Evolutionary conservation across 257 asterid genomes (phyloP).

Genomic region (Schizonepeta tenuifolia): DNA sequence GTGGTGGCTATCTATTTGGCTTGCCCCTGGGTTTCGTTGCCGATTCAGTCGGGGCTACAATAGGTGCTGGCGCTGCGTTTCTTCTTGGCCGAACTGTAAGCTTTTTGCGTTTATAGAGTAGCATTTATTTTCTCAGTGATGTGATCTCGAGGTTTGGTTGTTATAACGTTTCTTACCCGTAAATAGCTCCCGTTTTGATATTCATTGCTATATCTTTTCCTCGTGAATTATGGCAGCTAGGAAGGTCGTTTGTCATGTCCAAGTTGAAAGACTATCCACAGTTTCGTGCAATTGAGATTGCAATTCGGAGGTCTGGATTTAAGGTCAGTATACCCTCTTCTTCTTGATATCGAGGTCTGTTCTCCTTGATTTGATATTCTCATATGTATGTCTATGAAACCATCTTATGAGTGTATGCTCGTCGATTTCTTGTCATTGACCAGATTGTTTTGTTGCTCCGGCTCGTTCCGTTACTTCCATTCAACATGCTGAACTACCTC

Average conservation of each 20-base stretch:
- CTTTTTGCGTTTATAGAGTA: not conserved
- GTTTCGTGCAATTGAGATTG: conserved; percentile 82
- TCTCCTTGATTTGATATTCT: not conserved
- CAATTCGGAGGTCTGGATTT: conserved; percentile 83
- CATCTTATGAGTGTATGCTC: not conserved
- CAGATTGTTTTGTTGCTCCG: conserved; percentile 91
- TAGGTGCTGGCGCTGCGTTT: conserved; percentile 93
- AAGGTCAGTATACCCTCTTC: conserved; percentile 54
- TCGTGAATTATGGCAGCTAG: conserved; percentile 55
- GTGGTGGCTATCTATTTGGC: conserved; percentile 98
- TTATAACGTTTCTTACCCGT: not conserved
- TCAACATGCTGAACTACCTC: conserved; percentile 89
- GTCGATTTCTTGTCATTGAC: conserved; percentile 27
- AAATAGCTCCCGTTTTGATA: not conserved
- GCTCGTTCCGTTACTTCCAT: conserved; percentile 86
- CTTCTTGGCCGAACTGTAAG: conserved; percentile 97
- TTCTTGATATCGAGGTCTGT: conserved; percentile 4
- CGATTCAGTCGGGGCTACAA: conserved; percentile 88
- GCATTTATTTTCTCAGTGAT: conserved; percentile 8
- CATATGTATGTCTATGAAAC: not conserved
- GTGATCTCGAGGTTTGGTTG: not conserved
- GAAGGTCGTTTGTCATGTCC: conserved; percentile 83
- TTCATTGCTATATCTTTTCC: conserved; percentile 24
- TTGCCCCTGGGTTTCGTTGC: conserved; percentile 89
- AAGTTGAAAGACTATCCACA: conserved; percentile 82